Evolutionary conservation across 768 basidiomycete genomes (phyloP).

Genomic region (Rickenella mellea): DNA sequence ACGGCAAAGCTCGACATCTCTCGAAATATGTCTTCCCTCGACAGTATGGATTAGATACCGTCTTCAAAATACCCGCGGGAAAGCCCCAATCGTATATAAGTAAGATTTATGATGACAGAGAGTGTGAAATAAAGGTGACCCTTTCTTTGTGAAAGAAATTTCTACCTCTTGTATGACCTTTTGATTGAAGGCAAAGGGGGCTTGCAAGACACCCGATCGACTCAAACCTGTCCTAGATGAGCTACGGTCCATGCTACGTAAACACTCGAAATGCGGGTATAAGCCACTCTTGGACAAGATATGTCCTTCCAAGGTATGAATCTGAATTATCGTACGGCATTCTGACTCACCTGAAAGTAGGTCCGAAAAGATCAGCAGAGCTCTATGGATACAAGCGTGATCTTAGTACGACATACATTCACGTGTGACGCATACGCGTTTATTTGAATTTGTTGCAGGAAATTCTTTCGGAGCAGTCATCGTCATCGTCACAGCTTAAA

Average conservation of each 20-base stretch:
- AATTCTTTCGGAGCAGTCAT: conserved; percentile 60
- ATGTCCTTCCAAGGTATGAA: conserved; percentile 71
- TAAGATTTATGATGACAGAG: conserved; percentile 51
- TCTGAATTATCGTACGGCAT: neutral
- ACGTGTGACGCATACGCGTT: no score
- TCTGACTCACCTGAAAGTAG: no score
- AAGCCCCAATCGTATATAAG: conserved; percentile 22
- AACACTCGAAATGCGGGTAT: conserved; percentile 64
- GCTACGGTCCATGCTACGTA: conserved; percentile 53
- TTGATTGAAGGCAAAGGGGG: conserved; percentile 29
- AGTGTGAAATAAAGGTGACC: conserved; percentile 59
- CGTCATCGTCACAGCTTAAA: conserved; percentile 46
- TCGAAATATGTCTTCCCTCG: conserved; percentile 82
- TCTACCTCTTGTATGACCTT: neutral
- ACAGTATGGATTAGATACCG: conserved; percentile 58
- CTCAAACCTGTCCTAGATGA: conserved; percentile 45
- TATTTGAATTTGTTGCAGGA: conserved; percentile 34
- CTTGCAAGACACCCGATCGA: conserved; percentile 65
- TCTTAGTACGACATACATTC: conserved; percentile 39
- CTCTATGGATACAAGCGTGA: conserved; percentile 48
- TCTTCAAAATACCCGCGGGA: conserved; percentile 32
- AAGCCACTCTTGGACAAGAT: conserved; percentile 46
- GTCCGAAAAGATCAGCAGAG: conserved; percentile 27
- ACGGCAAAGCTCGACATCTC: conserved; percentile 47
- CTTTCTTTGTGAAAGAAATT: conserved; percentile 1